Evolutionary conservation across 2,329 filamentous ascomycete genomes (phyloP).

Genomic region (Aureobasidium mangrovei): DNA sequence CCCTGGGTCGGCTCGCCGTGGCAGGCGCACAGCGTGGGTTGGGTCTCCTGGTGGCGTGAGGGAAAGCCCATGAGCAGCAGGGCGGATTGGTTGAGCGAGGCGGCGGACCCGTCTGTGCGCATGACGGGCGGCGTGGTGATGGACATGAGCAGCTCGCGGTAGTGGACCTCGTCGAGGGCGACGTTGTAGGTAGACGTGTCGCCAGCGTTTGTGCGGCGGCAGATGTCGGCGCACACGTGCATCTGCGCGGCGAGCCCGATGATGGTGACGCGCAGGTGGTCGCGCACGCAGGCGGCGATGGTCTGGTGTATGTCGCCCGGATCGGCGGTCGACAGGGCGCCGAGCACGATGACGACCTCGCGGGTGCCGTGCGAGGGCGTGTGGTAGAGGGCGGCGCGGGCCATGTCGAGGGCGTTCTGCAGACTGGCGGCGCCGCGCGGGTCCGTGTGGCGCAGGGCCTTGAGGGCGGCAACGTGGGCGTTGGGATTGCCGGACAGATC

Average conservation of each 20-base stretch:
- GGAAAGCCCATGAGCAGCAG: slow-evolving; percentile 98
- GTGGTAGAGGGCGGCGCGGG: slow-evolving; percentile 82
- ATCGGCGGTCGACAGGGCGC: slow-evolving; percentile 80
- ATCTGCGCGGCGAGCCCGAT: slow-evolving; percentile 88
- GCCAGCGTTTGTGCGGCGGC: slow-evolving; percentile 75
- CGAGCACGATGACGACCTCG: slow-evolving; percentile 86
- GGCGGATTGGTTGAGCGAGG: slow-evolving; percentile 28
- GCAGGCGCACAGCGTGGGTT: slow-evolving; percentile 76
- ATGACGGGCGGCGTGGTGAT: slow-evolving; percentile 85
- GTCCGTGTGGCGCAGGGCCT: slow-evolving; percentile 41
- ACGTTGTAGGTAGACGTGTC: slow-evolving; percentile 70
- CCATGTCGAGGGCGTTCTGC: slow-evolving; percentile 95
- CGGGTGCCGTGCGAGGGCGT: slow-evolving; percentile 87
- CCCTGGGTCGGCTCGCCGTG: slow-evolving; percentile 74
- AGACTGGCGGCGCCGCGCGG: slow-evolving; percentile 48
- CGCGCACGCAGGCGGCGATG: slow-evolving; percentile 65
- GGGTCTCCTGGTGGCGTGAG: slow-evolving; percentile 66
- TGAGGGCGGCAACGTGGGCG: slow-evolving; percentile 73
- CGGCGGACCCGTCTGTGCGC: slow-evolving; percentile 34
- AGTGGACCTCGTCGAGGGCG: slow-evolving; percentile 78
- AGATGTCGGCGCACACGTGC: slow-evolving; percentile 84
- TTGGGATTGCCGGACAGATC: slow-evolving; percentile 87
- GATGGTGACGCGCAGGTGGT: slow-evolving; percentile 79
- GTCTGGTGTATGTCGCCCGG: slow-evolving; percentile 94
- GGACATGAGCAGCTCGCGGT: slow-evolving; percentile 78